These are phyloP conservation scores for Trichoderma sp. DNA, from an alignment of 2,329 filamentous ascomycete species.

Conservation along the genomic window DNA sequence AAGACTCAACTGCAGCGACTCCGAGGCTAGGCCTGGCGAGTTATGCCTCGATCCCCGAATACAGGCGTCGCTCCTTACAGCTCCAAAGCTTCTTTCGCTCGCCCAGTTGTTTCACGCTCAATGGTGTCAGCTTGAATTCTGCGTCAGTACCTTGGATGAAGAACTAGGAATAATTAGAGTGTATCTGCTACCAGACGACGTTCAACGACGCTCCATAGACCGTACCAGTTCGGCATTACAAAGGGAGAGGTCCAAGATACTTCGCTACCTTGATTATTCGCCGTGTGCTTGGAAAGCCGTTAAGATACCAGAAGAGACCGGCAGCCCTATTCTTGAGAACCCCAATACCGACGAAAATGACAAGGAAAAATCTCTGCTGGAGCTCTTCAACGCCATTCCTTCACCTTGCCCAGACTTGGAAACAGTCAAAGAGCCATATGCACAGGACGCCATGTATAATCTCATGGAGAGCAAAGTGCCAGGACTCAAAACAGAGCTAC, in stretches of 20 bases:
- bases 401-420: conserved; percentile 65
- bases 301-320: conserved; percentile 13
- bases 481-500: conserved; percentile 68
- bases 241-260: conserved; percentile 51
- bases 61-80: conserved; percentile 35
- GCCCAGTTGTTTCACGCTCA: conserved; percentile 40
- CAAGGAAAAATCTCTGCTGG: conserved; percentile 61
- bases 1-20: neutral
- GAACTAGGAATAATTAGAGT: conserved; percentile 52
- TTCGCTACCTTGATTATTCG: conserved; percentile 61
- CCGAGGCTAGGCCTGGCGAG: conserved; percentile 35
- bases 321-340: conserved; percentile 8
- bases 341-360: conserved; percentile 34
- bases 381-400: conserved; percentile 73
- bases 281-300: conserved; percentile 58
- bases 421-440: conserved; percentile 53
- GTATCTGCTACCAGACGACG: conserved; percentile 69
- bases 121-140: conserved; percentile 53
- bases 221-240: conserved; percentile 51
- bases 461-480: conserved; percentile 57
- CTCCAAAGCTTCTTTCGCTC: conserved; percentile 13
- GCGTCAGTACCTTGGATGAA: conserved; percentile 31
- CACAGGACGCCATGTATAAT: conserved; percentile 57
- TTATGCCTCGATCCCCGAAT: conserved; percentile 32
- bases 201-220: conserved; percentile 56